Base-by-base conservation (phyloP, 2,329 filamentous ascomycete genomes). In the Elsinoe perseae region DNA sequence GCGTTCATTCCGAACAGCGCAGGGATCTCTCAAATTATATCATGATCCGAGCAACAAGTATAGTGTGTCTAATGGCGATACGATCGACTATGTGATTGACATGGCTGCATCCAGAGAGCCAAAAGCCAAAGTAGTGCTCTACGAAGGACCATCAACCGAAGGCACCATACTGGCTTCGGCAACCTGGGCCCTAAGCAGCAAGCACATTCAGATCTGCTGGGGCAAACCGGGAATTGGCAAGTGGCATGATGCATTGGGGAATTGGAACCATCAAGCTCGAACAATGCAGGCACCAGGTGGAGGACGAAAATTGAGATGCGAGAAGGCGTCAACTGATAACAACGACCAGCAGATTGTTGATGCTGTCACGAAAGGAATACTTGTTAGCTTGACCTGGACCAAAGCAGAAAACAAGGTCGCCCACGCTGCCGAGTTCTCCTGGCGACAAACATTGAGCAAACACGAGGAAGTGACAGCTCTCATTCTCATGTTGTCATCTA, bases 121-220 rank as follows among this genome's bases (percentile, higher is more conserved):
- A 50, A 30, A 50, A 18, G 44, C 44, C 1, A 50, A 50, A 32
- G 44, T 50, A 8, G 44, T 50, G 16, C 21, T 50, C 3, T 50
- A 50, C 10, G 25, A 50, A 30, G 44, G 44, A 7, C 44, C 44
- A n/a, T 50, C 44, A 10, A 50, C 44, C 2, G 16, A 28, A 5
- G 44, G 44, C 6, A 2, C 44, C 2, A 21, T 50, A 4, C 44
- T 50, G 9, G 44, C 44, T 50, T 30, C 44, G 25, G 23, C 44
- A 16, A 32, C 23, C 3, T 50, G 44, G 44, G 44, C 25, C 4
- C 16, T 50, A 3, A 50, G 25, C 25, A 50, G 44, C 44, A 50
- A 50, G 20, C 44, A 50, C 44, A 50, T 50, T 12, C 44, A 50
- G 16, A 50, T 50, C 25, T 50, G 44, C 25, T 50, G 44, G 44